Evolutionary conservation across 495 filamentous ascomycete species (phyloP).

Genomic region (Talaromyces thailandensis): DNA sequence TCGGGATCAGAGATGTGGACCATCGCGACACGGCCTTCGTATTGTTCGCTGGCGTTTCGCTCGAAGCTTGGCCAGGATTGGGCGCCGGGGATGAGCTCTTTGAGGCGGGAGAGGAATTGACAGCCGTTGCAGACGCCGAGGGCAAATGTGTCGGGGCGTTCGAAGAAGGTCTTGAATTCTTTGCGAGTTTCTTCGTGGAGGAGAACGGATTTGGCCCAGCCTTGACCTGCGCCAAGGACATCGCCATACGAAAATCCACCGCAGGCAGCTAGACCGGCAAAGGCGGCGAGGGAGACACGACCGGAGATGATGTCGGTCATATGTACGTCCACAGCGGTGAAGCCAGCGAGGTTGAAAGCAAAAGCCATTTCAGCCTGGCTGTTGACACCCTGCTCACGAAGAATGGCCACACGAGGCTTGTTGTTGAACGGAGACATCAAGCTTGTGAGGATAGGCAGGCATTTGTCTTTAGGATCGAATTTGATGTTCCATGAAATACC

Average conservation of each 20-base stretch:
- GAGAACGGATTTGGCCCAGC: slow-evolving; percentile 93
- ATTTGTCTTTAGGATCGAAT: slow-evolving; percentile 71
- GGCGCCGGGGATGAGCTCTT: slow-evolving; percentile 78
- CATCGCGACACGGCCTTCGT: slow-evolving; percentile 86
- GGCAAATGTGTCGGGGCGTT: slow-evolving; percentile 80
- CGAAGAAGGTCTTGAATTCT: slow-evolving; percentile 81
- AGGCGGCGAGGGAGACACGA: slow-evolving; percentile 65
- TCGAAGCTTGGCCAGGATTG: slow-evolving; percentile 82
- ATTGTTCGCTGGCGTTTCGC: slow-evolving; percentile 79
- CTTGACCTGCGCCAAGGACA: slow-evolving; percentile 86
- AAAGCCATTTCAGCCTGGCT: slow-evolving; percentile 96
- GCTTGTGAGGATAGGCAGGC: slow-evolving; percentile 57
- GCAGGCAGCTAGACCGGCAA: slow-evolving; percentile 83
- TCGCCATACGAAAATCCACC: slow-evolving; percentile 98
- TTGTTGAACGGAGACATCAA: slow-evolving; percentile 59
- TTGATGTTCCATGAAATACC: slow-evolving; percentile 80
- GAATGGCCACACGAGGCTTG: slow-evolving; percentile 82
- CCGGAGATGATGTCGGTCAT: slow-evolving; percentile 89
- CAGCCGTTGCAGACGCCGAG: slow-evolving; percentile 97
- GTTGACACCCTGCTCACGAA: slow-evolving; percentile 93
- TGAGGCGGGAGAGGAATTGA: slow-evolving; percentile 83
- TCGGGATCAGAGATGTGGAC: slow-evolving; percentile 63
- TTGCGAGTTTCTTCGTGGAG: slow-evolving; percentile 66
- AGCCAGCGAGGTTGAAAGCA: slow-evolving; percentile 85
- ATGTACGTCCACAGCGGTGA: slow-evolving; percentile 87